phyloP scores from a whole-genome alignment of 345 rosid species.

The Eutrema heterophyllum region DNA sequence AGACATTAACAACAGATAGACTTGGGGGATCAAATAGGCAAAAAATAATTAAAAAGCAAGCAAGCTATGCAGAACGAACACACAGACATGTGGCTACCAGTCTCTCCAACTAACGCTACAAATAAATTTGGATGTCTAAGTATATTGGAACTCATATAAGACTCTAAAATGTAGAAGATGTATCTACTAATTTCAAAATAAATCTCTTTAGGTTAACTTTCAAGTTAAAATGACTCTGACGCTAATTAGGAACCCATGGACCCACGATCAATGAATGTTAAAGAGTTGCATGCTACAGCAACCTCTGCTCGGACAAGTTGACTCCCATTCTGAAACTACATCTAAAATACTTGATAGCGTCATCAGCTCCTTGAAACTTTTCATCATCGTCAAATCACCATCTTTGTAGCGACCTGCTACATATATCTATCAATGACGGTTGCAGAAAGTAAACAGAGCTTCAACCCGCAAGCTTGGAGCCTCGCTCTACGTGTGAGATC shows the following conservation, averaged over 20 bases:
- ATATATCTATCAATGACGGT: no score
- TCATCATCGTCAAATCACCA: conserved; percentile 77
- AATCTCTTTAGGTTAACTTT: conserved; percentile 14
- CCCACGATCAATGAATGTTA: conserved; percentile 20
- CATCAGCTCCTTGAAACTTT: conserved; percentile 69
- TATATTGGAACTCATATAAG: neutral
- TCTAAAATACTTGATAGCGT: conserved; percentile 69
- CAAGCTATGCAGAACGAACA: conserved; percentile 11
- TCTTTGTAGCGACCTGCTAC: no score
- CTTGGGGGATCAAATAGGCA: neutral
- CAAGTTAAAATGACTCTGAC: conserved; percentile 18
- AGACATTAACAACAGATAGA: conserved; percentile 22
- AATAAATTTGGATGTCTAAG: neutral
- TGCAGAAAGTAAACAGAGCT: no score
- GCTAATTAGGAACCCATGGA: conserved; percentile 19
- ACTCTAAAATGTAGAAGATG: neutral
- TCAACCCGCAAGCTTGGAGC: no score
- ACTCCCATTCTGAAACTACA: conserved; percentile 87
- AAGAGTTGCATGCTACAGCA: conserved; percentile 48
- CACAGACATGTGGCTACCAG: neutral
- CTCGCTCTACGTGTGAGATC: no score
- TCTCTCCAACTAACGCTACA: conserved; percentile 10
- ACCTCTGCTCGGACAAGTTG: conserved; percentile 98
- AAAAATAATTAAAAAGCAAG: neutral
- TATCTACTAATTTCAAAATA: neutral